Evolutionary conservation across 2,329 filamentous ascomycete genomes (phyloP).

Genomic region (Sclerotinia borealis): DNA sequence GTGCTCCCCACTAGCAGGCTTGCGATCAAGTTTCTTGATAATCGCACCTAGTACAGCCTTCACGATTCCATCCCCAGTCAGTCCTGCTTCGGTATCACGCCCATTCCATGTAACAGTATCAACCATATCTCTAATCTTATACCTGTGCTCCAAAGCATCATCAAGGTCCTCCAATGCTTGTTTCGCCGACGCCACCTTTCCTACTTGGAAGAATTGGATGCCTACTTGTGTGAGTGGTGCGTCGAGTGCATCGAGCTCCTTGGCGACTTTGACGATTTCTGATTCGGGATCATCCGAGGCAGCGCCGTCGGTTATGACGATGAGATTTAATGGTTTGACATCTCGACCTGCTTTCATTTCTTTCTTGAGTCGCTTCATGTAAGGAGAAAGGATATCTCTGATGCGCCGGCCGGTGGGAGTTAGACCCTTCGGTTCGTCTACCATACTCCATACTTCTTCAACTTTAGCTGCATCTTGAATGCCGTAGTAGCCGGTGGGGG

Average conservation of each 20-base stretch:
- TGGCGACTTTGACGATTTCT: slow-evolving; percentile 60
- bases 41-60: slow-evolving; percentile 80
- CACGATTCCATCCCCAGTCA: slow-evolving; percentile 67
- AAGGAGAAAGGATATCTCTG: slow-evolving; percentile 64
- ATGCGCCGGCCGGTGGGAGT: slow-evolving; percentile 74
- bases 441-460: slow-evolving; percentile 60
- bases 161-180: slow-evolving; percentile 67
- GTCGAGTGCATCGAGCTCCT: slow-evolving; percentile 60
- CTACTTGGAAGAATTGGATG: slow-evolving; percentile 95
- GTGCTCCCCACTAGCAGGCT: slow-evolving; percentile 23
- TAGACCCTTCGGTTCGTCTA: slow-evolving; percentile 53
- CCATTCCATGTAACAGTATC: slow-evolving; percentile 76
- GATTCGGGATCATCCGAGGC: slow-evolving; percentile 73
- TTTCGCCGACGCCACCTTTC: slow-evolving; percentile 60
- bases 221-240: slow-evolving; percentile 79
- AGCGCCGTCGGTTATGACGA: slow-evolving; percentile 85
- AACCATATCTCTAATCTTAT: slow-evolving; percentile 74
- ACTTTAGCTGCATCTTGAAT: slow-evolving; percentile 55
- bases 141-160: slow-evolving; percentile 56
- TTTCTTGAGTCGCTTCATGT: slow-evolving; percentile 52
- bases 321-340: slow-evolving; percentile 80
- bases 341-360: slow-evolving; percentile 33
- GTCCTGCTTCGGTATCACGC: slow-evolving; percentile 30
- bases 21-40: slow-evolving; percentile 57
- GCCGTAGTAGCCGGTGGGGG: slow-evolving; percentile 54